Base-by-base conservation (phyloP, 495 filamentous ascomycete genomes). In the Physcia stellaris region DNA sequence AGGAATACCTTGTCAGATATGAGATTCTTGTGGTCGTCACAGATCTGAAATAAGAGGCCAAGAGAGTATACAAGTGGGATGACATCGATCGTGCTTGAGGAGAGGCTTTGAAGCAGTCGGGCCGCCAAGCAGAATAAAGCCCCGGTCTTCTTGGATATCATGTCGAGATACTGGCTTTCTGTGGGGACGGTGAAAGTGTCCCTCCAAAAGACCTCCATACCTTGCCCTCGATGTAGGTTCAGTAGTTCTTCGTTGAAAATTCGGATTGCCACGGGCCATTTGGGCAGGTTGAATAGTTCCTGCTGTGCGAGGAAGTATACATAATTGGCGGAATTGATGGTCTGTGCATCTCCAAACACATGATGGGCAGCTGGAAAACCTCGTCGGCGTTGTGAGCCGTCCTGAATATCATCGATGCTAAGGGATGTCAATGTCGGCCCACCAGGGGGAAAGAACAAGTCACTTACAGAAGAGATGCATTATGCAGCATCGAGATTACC, bases 271-370 rank as follows among this genome's bases (percentile, higher is more conserved):
- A 12, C 4, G 24, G 18, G 23, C 1, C 59, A 48, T 28, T 57
- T 59, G 4, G 53, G 41, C 32, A 70, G 44, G 13, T 54, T 48
- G 10, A 42, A 36, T 12, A 68, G 43, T 19, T 66, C 62, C 45
- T 82, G 74, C 21, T 94, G 66, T 1, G 87, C 87, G 42, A 73
- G 69, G 52, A 96, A 94, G 63, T 94, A 94, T 41, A 92, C 73
- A 56, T 94, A 94, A 61, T 96, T 96, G 35, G 87, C 84, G 21
- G 76, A 81, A 64, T 96, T 96, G 57, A 96, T 93, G 28, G 87
- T 93, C 54, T 94, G 86, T 4, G 88, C 81, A 2, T 82, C 79
- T 42, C 88, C 88, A 53, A 87, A 96, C 45, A 96, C 93, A 53
- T 66, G 76, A 60, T 96, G 85, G 1, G 88, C 84, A 21, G 94